Conservation (phyloP, 768 basidiomycete species). For the Tephrocybe sp. region DNA sequence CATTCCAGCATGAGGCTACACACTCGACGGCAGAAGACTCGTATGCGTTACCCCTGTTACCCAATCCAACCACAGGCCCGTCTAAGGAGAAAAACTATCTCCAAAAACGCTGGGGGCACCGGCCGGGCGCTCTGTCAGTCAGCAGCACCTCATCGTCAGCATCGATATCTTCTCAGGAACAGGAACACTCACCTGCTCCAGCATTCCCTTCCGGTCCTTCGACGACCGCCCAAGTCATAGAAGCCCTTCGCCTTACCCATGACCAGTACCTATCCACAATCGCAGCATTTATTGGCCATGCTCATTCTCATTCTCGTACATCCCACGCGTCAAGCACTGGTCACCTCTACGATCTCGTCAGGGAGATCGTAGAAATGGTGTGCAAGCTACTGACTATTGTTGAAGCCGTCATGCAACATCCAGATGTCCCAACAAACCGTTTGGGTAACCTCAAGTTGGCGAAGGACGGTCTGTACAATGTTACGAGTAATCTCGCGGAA, state of each 20-base stretch:
- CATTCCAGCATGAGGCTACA: slow-evolving; percentile 35
- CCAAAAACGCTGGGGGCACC: slow-evolving; percentile 41
- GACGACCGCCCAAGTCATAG: slow-evolving; percentile 64
- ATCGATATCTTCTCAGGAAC: slow-evolving; percentile 63
- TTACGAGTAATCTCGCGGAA: slow-evolving; percentile 84
- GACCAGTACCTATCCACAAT: slow-evolving; percentile 91
- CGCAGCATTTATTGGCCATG: slow-evolving; percentile 96
- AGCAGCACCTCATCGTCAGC: slow-evolving; percentile 76
- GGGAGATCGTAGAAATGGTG: slow-evolving; percentile 91
- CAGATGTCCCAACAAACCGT: slow-evolving; percentile 63
- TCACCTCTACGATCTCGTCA: slow-evolving; percentile 91
- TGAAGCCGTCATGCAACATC: slow-evolving; percentile 80
- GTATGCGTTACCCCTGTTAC: slow-evolving; percentile 34
- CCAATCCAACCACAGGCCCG: slow-evolving; percentile 21
- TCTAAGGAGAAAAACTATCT: slow-evolving; percentile 15
- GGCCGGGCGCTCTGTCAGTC: slow-evolving; percentile 46
- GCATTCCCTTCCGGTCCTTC: slow-evolving; percentile 75
- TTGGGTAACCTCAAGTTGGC: slow-evolving; percentile 62
- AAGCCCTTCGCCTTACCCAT: slow-evolving; percentile 78
- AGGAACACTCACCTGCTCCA: slow-evolving; percentile 53
- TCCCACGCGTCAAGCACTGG: slow-evolving; percentile 94
- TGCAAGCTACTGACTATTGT: slow-evolving; percentile 89
- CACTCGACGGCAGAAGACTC: slow-evolving; percentile 32
- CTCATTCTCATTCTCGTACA: slow-evolving; percentile 85
- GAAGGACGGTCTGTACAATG: slow-evolving; percentile 80